Base-by-base conservation (phyloP, 805 yeast genomes). In the Kregervanrija pseudodelftensis region DNA sequence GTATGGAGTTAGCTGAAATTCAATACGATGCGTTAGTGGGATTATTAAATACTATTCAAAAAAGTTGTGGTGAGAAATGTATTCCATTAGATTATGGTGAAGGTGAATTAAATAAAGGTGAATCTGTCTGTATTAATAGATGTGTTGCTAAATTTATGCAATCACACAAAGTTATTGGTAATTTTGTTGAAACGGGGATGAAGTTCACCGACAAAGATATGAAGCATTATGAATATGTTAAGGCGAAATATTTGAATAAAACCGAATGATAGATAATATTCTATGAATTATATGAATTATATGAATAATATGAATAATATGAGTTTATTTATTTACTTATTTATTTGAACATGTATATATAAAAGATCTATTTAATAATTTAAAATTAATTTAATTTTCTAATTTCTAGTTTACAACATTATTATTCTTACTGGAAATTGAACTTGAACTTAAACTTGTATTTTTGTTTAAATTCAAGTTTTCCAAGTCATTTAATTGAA, bases 81-180 rank as follows among this genome's bases (percentile, higher is more conserved):
- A 74, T 93, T 36, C 82, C 84, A n/a, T 77, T 72, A n/a, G 85
- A 82, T 51, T 90, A 90, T 68, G 58, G 67, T 42, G 93, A 86
- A 45, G 84, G 87, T 43, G 90, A 82, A 30, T 70, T 90, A 51
- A 76, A 72, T 68, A 86, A 85, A 70, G 79, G 73, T 53, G 98
- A 90, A 68, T 78, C 87, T 40, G 71, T 85, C 41, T 90, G 98
- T 65, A 75, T 89, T 50, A 96, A 90, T 68, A 81, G 96, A 74
- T 90, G 98, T 72, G 97, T 90, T 46, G 79, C 95, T 56, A 90
- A 90, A 63, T 89, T 82, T 63, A 85, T 88, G 69, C 73, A 73
- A 54, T 82, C 89, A 39, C 89, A 82, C 60, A 63, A 76, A 38
- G 59, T 73, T 43, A 67, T 86, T 30, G 93, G 91, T 0, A 73